Percentiles rank a stretch among this genome's conserved stretches.
Evolutionary conservation across 768 basidiomycete species (phyloP).

Genomic region (Dacryopinax primogenitus): DNA sequence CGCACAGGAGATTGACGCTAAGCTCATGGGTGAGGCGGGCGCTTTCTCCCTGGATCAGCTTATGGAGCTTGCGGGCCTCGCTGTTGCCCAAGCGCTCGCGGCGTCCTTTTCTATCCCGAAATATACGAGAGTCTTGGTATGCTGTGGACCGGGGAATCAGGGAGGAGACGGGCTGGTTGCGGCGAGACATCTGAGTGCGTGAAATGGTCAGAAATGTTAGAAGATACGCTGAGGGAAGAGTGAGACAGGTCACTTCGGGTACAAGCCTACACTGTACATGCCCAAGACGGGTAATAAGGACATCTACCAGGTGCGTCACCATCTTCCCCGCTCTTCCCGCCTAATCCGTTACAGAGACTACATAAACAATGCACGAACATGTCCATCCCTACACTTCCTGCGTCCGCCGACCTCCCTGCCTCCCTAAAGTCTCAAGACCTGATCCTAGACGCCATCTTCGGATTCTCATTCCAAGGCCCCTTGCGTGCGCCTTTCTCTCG

Average conservation of each 20-base stretch:
- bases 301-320: slow-evolving; percentile 56
- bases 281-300: slow-evolving; percentile 96
- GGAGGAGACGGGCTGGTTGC: slow-evolving; percentile 95
- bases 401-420: slow-evolving; percentile 29
- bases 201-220: no score
- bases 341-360: slow-evolving; percentile 42
- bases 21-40: slow-evolving; percentile 78
- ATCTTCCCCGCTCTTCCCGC: not conserved
- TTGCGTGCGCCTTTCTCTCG: slow-evolving; percentile 76
- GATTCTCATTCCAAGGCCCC: slow-evolving; percentile 91
- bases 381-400: slow-evolving; percentile 57
- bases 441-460: slow-evolving; percentile 91
- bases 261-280: slow-evolving; percentile 77
- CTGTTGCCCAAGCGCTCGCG: slow-evolving; percentile 79
- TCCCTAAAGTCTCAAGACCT: slow-evolving; percentile 56
- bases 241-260: slow-evolving; percentile 76
- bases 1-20: slow-evolving; percentile 89
- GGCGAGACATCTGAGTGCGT: slow-evolving; percentile 77
- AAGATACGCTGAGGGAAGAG: not conserved
- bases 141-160: slow-evolving; percentile 96
- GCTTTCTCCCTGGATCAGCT: slow-evolving; percentile 92
- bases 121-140: slow-evolving; percentile 73
- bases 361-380: slow-evolving; percentile 81
- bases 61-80: slow-evolving; percentile 92
- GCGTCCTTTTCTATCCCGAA: slow-evolving; percentile 57